These are phyloP conservation scores for Epicoccum nigrum DNA, from an alignment of 2,329 filamentous ascomycete genomes.

Conservation along the genomic window DNA sequence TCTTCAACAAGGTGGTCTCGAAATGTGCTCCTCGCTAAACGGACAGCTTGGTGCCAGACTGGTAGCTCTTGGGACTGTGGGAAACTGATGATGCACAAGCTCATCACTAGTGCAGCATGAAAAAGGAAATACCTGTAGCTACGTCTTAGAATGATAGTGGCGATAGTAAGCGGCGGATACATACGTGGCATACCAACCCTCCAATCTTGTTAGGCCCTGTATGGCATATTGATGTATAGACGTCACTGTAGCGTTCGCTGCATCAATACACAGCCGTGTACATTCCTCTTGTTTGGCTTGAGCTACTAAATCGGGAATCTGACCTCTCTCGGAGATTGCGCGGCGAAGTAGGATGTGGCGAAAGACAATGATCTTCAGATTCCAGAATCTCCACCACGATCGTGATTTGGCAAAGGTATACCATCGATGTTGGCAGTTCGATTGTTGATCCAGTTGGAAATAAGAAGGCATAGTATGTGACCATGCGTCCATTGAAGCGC, in stretches of 20 bases:
- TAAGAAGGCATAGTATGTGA: constrained; percentile 24
- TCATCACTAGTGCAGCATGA: constrained; percentile 33
- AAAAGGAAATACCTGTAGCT: constrained; percentile 31
- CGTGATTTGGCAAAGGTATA: constrained; percentile 31
- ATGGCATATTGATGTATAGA: constrained; percentile 32
- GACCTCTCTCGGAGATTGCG: constrained; percentile 30
- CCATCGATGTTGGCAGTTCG: constrained; percentile 21
- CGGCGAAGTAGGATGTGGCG: constrained; percentile 31
- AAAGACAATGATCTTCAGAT: constrained; percentile 35
- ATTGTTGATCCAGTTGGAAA: constrained; percentile 20
- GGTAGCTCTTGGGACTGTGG: constrained; percentile 21
- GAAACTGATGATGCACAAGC: constrained; percentile 35
- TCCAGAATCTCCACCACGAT: constrained; percentile 37
- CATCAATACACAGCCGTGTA: constrained; percentile 31
- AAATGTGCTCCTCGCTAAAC: constrained; percentile 28
- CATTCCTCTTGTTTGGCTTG: constrained; percentile 31
- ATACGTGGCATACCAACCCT: constrained; percentile 38
- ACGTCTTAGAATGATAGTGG: neutral
- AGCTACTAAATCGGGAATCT: constrained; percentile 25
- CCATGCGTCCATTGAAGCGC: constrained; percentile 28
- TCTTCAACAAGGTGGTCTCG: constrained; percentile 29
- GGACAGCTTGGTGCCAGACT: constrained; percentile 30
- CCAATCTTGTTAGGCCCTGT: constrained; percentile 26
- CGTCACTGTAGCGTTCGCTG: constrained; percentile 31
- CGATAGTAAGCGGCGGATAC: neutral